Evolutionary conservation across 495 filamentous ascomycete genomes (phyloP).

Genomic region (Penicillium riverlandense): DNA sequence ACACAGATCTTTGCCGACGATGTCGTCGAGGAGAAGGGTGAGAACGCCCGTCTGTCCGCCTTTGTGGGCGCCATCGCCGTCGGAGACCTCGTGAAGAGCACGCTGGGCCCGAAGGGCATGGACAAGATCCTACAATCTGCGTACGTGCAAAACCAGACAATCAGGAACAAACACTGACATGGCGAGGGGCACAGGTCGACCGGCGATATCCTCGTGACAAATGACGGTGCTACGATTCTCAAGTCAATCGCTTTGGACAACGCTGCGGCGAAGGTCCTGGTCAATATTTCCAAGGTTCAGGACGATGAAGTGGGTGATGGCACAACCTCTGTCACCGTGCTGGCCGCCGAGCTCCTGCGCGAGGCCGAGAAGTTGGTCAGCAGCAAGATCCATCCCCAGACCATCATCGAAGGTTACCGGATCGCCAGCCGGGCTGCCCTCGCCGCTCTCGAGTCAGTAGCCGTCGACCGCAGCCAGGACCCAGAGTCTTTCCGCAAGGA

Average conservation of each 20-base stretch:
- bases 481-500: constrained; percentile 80
- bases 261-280: constrained; percentile 86
- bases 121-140: constrained; percentile 99
- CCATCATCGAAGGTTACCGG: constrained; percentile 97
- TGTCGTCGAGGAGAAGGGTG: constrained; percentile 95
- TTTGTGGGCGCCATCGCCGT: constrained; percentile 98
- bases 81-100: constrained; percentile 94
- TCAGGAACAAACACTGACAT: constrained; percentile 10
- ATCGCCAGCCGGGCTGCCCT: constrained; percentile 90
- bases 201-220: constrained; percentile 94
- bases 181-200: constrained; percentile 58
- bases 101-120: constrained; percentile 96
- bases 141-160: constrained; percentile 43
- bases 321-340: constrained; percentile 84
- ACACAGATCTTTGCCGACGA: constrained; percentile 98
- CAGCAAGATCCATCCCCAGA: constrained; percentile 97
- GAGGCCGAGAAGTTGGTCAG: constrained; percentile 96
- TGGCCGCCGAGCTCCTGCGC: constrained; percentile 89
- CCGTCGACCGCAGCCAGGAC: constrained; percentile 83
- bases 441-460: constrained; percentile 70
- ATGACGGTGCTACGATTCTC: constrained; percentile 96
- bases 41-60: constrained; percentile 95
- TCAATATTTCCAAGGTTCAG: constrained; percentile 99
- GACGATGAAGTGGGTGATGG: constrained; percentile 98
- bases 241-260: constrained; percentile 99